Evolutionary conservation across 495 filamentous ascomycete genomes (phyloP).

Genomic region (Aspergillus olivimuriae): DNA sequence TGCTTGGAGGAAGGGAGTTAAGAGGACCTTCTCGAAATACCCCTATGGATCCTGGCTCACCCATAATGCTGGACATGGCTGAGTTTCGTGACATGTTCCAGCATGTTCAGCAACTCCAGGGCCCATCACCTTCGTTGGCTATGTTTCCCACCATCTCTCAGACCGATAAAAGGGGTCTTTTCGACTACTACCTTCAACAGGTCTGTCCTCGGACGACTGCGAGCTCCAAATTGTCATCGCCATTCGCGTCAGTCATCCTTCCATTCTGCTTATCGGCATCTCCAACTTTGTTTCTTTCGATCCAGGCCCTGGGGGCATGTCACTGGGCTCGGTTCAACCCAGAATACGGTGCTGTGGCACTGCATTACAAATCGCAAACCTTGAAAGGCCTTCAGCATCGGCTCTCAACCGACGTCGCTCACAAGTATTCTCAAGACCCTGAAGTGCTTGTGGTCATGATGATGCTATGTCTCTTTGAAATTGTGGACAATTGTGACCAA

Average conservation of each 20-base stretch:
- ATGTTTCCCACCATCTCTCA: conserved; percentile 26
- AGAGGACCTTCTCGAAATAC: too few relatives aligned
- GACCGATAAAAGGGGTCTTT: conserved; percentile 23
- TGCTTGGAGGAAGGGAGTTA: conserved; percentile 5
- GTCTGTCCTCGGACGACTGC: conserved; percentile 38
- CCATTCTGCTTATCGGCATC: conserved; percentile 35
- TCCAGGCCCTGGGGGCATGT: conserved; percentile 36
- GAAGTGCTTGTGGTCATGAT: conserved; percentile 40
- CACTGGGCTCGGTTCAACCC: conserved; percentile 29
- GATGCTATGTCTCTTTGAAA: conserved; percentile 42
- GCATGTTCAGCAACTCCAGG: background rate
- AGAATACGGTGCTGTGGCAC: conserved; percentile 23
- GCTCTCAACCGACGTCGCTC: conserved; percentile 19
- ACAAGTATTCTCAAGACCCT: conserved; percentile 23
- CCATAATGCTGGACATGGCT: too few relatives aligned
- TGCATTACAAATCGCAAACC: conserved; percentile 33
- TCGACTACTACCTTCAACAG: conserved; percentile 40
- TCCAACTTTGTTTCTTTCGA: conserved; percentile 31
- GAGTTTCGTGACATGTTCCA: too few relatives aligned
- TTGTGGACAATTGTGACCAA: conserved; percentile 39
- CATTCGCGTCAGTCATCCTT: conserved; percentile 36
- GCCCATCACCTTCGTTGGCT: conserved; percentile 13
- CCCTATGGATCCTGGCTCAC: too few relatives aligned
- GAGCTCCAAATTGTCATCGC: conserved; percentile 29
- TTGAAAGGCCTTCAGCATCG: conserved; percentile 32